Evolutionary conservation across 192 early-diverging fungal genomes (phyloP), one percentile per base, ranked within the genome.

Genomic region (Rhizoclosmatium globosum): DNA sequence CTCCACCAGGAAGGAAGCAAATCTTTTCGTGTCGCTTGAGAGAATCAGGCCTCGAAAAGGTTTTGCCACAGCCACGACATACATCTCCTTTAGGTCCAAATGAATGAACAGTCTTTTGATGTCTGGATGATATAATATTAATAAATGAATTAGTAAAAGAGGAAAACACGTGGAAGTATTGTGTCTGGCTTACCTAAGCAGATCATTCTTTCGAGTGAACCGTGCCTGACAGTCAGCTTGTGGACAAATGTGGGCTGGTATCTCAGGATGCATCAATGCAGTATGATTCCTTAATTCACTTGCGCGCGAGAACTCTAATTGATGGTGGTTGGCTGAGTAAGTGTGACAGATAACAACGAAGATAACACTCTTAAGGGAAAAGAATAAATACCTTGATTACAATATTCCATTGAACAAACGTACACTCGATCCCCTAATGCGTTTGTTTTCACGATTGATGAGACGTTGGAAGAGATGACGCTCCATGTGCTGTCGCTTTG

Each of bases 21-120:
- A 42, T 59, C 59, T 47, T 39, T 60, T 74, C 72, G 44, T 74
- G 72, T 44, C 72, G 21, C 46, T 44, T 59, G 38, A 74, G 39
- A 2, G 58, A 62, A 47, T 74, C 72, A 44, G 47, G 42, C 42
- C 72, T 61, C 6, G 64, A 67, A 53, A 76, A 76, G 11, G 11
- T 46, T 38, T 76, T 76, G 11, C 47, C 21, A 53, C 74, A 76
- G 6, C 21, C 15, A 44, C n/a, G 17, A 43, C 74, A 76, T 7
- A 67, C 64, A 38, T 56, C 69, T 31, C 3, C 38, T 21, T 71
- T 71, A 7, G 69, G 45, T 4, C 45, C 69, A 23, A n/a, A 56
- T 15, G 42, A 38, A 56, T 71, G 69, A 13, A 71, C 69, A 53
- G 23, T 71, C 1, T 71, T 71, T n/a, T 17, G 4, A 56, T 71